Percentiles rank a stretch among this genome's conserved stretches.
Evolutionary conservation across 1,139 yeast genomes (phyloP).

Genomic region (Blastobotrys raffinosifermentans): DNA sequence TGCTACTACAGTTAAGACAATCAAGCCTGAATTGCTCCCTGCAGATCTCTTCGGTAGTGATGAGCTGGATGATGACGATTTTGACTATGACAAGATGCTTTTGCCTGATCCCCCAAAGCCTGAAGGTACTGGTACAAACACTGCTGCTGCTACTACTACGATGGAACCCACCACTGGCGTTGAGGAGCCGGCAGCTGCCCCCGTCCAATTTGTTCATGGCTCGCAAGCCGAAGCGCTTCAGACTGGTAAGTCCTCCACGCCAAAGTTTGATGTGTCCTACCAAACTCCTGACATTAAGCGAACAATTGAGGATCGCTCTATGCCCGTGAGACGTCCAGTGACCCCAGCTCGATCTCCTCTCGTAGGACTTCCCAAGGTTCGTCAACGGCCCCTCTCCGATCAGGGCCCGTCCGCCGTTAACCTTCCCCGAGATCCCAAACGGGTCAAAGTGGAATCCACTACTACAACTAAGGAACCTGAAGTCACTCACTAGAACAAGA

Average conservation of each 20-base stretch:
- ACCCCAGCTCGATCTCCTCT: slow-evolving; percentile 4
- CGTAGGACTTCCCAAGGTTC: slow-evolving; percentile 1
- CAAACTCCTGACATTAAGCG: slow-evolving; percentile 7
- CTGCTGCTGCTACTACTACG: neutral
- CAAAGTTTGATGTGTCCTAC: slow-evolving; percentile 5
- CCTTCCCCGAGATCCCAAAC: neutral
- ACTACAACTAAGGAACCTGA: no score
- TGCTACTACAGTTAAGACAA: slow-evolving; percentile 1
- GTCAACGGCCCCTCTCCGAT: slow-evolving; percentile 2
- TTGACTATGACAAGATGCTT: neutral
- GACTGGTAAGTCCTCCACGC: slow-evolving; percentile 3
- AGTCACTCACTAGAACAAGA: no score
- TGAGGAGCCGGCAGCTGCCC: slow-evolving; percentile 6
- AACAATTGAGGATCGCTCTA: slow-evolving; percentile 5
- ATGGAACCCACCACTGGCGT: slow-evolving; percentile 8
- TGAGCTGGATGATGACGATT: slow-evolving; percentile 9
- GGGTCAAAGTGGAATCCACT: slow-evolving; percentile 16
- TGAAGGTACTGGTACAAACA: neutral
- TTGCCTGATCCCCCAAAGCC: neutral
- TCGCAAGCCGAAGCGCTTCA: slow-evolving; percentile 9
- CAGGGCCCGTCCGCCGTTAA: slow-evolving; percentile 5
- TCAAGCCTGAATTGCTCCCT: slow-evolving; percentile 3
- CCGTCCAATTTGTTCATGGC: slow-evolving; percentile 10
- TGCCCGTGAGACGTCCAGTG: slow-evolving; percentile 2
- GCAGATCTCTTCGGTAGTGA: slow-evolving; percentile 6